Base-by-base conservation (phyloP, 192 early-diverging fungal species). In the Coemansia sp. region DNA sequence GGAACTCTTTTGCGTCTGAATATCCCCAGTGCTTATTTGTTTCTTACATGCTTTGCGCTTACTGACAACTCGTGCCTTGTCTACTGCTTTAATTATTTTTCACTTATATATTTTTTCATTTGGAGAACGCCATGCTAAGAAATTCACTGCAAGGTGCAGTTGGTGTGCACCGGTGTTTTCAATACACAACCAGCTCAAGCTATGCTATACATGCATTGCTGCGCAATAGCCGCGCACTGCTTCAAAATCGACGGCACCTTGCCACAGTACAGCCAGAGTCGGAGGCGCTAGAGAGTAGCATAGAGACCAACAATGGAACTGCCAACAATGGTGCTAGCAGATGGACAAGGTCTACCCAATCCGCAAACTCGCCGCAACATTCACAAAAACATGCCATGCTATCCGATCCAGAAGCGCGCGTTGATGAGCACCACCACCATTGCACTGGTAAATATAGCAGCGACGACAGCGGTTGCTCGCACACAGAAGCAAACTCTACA, bases 241-340 rank as follows among this genome's bases (percentile, higher is more conserved):
- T 22, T 8, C 44, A 28, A 54, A 53, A 28, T 4, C 21, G 54
- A n/a, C 62, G 62, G 10, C 53, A n/a, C 41, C 58, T 71, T 30
- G 62, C 69, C 7, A 65, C 69, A 19, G 27, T 60, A 18, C 62
- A 61, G 62, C 57, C 69, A 3, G 49, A 58, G 14, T 22, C 51
- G 7, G 47, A 25, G n/a, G 49, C 21, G 31, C 48, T 26, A 26
- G 23, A 50, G 48, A 50, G 16, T 49, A 48, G 22, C 14, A 44
- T 44, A 44, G 38, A 44, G 38, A 2, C 38, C 38, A 44, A 44
- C 38, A 44, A 44, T 44, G 38, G 12, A 44, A 44, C 12, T 3
- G 14, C 12, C 12, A 44, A 44, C 38, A 44, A 44, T 44, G 38
- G 7, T 2, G 21, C 19, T 28, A 52, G 38, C 49, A n/a, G 18